Evolutionary conservation across 1,284 basidiomycete species (phyloP).

Genomic region (Rhodofomes roseus): DNA sequence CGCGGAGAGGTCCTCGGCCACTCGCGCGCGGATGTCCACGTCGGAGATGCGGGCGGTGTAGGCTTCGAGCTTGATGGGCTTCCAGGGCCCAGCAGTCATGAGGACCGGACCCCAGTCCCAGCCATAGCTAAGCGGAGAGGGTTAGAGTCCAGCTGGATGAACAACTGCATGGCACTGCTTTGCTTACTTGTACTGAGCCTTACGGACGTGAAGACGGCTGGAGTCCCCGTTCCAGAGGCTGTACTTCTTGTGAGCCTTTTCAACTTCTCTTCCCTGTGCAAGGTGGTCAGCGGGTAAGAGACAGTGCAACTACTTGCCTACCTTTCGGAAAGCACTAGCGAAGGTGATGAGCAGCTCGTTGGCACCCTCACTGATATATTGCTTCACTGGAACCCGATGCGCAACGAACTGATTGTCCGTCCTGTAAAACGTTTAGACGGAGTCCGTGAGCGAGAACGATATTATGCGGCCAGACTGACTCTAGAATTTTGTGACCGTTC

Average conservation of each 20-base stretch:
- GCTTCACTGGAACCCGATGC: constrained; percentile 59
- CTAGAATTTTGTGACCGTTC: constrained; percentile 67
- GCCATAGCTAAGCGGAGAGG: constrained; percentile 51
- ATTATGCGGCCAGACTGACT: constrained; percentile 36
- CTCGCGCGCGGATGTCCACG: constrained; percentile 51
- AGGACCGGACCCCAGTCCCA: constrained; percentile 87
- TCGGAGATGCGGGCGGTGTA: constrained; percentile 65
- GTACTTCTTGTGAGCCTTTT: constrained; percentile 57
- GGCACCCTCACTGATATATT: constrained; percentile 45
- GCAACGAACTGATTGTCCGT: constrained; percentile 78
- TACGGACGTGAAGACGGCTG: constrained; percentile 81
- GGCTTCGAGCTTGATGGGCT: constrained; percentile 66
- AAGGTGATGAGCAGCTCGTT: constrained; percentile 76
- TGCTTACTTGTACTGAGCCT: constrained; percentile 81
- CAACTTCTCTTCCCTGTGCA: constrained; percentile 57
- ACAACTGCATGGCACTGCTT: neutral
- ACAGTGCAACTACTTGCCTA: constrained; percentile 15
- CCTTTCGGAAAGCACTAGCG: constrained; percentile 73
- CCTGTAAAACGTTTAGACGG: constrained; percentile 27
- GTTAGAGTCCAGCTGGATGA: neutral
- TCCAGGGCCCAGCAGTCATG: constrained; percentile 80
- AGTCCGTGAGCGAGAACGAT: neutral
- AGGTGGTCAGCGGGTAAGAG: neutral
- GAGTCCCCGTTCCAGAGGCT: constrained; percentile 85
- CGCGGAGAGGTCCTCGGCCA: constrained; percentile 51